Conservation (phyloP, 257 asterid genomes). For the Buddleja alternifolia region DNA sequence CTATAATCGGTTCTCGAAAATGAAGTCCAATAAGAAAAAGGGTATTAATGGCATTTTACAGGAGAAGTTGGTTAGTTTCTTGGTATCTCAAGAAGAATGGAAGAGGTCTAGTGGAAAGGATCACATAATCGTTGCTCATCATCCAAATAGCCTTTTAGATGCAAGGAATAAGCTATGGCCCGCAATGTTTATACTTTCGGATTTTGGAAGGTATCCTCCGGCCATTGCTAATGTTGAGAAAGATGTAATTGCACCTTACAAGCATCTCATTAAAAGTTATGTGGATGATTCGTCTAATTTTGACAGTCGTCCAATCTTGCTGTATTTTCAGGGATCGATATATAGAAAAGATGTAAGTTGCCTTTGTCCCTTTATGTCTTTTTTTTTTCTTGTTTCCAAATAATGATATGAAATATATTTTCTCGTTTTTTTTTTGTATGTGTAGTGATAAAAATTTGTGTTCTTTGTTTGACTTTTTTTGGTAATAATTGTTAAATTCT, state of each 20-base stretch:
- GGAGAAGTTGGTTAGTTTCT: slow-evolving; percentile 67
- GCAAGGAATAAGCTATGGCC: slow-evolving; percentile 93
- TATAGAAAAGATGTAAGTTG: slow-evolving; percentile 89
- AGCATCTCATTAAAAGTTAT: slow-evolving; percentile 61
- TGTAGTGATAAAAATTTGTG: not conserved
- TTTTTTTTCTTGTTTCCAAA: not conserved
- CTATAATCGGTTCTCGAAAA: slow-evolving; percentile 72
- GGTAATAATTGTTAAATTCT: slow-evolving; percentile 10
- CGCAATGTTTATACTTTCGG: slow-evolving; percentile 74
- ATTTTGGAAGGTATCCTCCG: slow-evolving; percentile 94
- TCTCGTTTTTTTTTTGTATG: not conserved
- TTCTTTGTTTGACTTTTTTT: not conserved
- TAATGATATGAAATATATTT: not conserved
- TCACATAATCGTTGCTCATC: slow-evolving; percentile 89
- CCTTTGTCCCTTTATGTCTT: not conserved
- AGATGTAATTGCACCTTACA: slow-evolving; percentile 92
- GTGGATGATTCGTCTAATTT: slow-evolving; percentile 64
- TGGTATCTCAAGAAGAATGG: slow-evolving; percentile 75
- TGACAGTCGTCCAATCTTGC: slow-evolving; percentile 72
- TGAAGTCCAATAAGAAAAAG: slow-evolving; percentile 47
- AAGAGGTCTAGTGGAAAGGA: slow-evolving; percentile 77
- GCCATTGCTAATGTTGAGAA: slow-evolving; percentile 82
- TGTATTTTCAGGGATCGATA: slow-evolving; percentile 94
- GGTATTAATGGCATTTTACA: slow-evolving; percentile 61
- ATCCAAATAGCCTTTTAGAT: slow-evolving; percentile 84